Conservation (phyloP, 148 eudicot genomes). For the Cornus suecica region DNA sequence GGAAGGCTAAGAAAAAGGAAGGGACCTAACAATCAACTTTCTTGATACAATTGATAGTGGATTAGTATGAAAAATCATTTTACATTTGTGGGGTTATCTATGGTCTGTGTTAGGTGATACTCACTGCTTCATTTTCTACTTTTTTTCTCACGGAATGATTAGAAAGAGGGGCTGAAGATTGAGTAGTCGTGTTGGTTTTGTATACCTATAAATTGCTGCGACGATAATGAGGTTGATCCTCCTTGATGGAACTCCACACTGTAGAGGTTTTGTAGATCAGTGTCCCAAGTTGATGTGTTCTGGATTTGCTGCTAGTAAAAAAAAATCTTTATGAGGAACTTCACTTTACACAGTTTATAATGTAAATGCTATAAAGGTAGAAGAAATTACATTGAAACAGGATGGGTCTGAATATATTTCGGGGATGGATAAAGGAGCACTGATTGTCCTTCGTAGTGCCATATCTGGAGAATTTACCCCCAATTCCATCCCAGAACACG, state of each 20-base stretch:
- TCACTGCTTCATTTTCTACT: slow-evolving; percentile 9
- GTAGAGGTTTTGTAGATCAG: slow-evolving; percentile 58
- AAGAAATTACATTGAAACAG: slow-evolving; percentile 58
- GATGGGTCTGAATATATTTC: slow-evolving; percentile 61
- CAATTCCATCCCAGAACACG: slow-evolving; percentile 42
- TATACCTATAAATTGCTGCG: slow-evolving; percentile 72
- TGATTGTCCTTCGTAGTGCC: slow-evolving; percentile 47
- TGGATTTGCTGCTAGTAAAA: slow-evolving; percentile 47
- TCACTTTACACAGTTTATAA: not conserved
- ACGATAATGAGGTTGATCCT: slow-evolving; percentile 49
- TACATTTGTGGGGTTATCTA: slow-evolving; percentile 14
- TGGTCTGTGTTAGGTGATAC: slow-evolving; percentile 20
- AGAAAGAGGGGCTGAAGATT: not conserved
- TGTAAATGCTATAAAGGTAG: not conserved
- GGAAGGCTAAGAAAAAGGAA: slow-evolving; percentile 35
- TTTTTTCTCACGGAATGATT: slow-evolving; percentile 4
- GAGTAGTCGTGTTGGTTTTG: not conserved
- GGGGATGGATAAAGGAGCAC: slow-evolving; percentile 57
- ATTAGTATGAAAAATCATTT: slow-evolving; percentile 26
- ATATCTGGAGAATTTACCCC: slow-evolving; percentile 37
- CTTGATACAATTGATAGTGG: slow-evolving; percentile 17
- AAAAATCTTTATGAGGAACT: slow-evolving; percentile 12
- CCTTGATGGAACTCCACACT: slow-evolving; percentile 66
- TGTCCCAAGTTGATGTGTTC: slow-evolving; percentile 63
- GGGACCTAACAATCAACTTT: slow-evolving; percentile 22